These are phyloP conservation scores for Cladosporium cucumerinum DNA, from an alignment of 2,329 filamentous ascomycete species.

Conservation along the genomic window DNA sequence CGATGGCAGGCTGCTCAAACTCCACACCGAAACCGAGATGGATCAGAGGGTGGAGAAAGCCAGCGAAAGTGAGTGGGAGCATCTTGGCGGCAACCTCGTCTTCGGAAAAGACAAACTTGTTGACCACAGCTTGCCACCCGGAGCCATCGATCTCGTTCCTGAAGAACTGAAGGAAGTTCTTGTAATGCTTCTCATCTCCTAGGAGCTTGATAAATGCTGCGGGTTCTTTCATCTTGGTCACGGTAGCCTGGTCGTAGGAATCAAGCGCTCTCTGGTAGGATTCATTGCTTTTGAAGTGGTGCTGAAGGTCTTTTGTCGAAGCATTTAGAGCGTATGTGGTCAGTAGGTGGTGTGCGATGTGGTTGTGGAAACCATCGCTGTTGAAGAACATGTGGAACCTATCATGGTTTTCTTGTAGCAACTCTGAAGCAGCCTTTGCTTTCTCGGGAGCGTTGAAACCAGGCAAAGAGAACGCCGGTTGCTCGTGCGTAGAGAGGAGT, in stretches of 20 bases:
- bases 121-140: slow-evolving; percentile 60
- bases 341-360: slow-evolving; percentile 75
- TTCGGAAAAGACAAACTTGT: slow-evolving; percentile 66
- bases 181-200: slow-evolving; percentile 63
- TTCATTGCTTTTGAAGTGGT: slow-evolving; percentile 62
- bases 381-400: slow-evolving; percentile 83
- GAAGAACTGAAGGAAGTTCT: slow-evolving; percentile 75
- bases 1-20: slow-evolving; percentile 74
- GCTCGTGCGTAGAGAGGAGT: slow-evolving; percentile 43
- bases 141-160: slow-evolving; percentile 65
- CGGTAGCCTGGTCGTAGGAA: slow-evolving; percentile 43
- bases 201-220: slow-evolving; percentile 57
- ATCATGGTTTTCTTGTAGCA: slow-evolving; percentile 73
- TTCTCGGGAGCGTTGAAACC: slow-evolving; percentile 53
- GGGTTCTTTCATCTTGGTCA: slow-evolving; percentile 57
- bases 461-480: slow-evolving; percentile 45
- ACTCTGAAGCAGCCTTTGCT: slow-evolving; percentile 60
- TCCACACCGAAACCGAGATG: slow-evolving; percentile 83
- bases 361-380: slow-evolving; percentile 69
- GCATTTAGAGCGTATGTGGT: slow-evolving; percentile 75
- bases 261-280: slow-evolving; percentile 59
- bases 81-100: slow-evolving; percentile 65
- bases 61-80: slow-evolving; percentile 64
- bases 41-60: slow-evolving; percentile 75
- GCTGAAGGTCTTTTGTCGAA: slow-evolving; percentile 55